Evolutionary conservation across 2,329 filamentous ascomycete species (phyloP), one percentile per base, ranked within the genome.

Genomic region (Microsporum ferrugineum): DNA sequence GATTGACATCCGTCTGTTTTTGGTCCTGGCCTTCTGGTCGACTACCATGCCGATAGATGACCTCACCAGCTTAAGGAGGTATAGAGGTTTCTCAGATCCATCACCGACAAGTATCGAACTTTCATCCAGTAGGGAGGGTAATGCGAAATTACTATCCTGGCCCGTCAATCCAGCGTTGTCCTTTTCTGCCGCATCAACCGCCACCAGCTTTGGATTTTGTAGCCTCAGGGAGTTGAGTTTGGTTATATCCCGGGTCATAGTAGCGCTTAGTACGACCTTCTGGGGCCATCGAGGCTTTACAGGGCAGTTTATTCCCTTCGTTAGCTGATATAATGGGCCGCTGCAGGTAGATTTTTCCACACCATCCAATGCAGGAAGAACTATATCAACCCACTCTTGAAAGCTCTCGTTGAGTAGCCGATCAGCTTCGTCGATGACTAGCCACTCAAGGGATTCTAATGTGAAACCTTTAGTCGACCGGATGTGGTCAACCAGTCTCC

Each of bases 391-490:
- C 91, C 91, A 96, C 68, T 92, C 88, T 71, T 96, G 91, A 73
- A 94, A 96, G 69, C 88, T 91, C 72, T 97, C 89, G 49, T 91
- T 88, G 4, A 97, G 81, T 10, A 97, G 78, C 70, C 94, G 90
- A 73, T 97, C 92, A 8, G 92, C 94, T 75, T 97, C 92, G 68
- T 97, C 92, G 53, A 96, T 88, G 2, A 96, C 84, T 0, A 97
- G 79, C 91, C 91, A 97, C 63, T 88, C 84, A 3, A 96, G 79
- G 70, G 88, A 81, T 61, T 88, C 83, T 27, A 97, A 78, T 0
- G 80, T 83, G 71, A 97, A 96, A 0, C 90, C 91, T 2, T 84
- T 83, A 0, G 92, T 97, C 63, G 86, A 85, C 65, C 87, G 86
- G 58, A 96, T 81, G 72, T 97, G 92, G 68, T 97, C 92, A 2